Percentiles rank a stretch among this genome's conserved stretches.
phyloP scores from a whole-genome alignment of 495 filamentous ascomycete species.

The Saxophila tyrrhenica region DNA sequence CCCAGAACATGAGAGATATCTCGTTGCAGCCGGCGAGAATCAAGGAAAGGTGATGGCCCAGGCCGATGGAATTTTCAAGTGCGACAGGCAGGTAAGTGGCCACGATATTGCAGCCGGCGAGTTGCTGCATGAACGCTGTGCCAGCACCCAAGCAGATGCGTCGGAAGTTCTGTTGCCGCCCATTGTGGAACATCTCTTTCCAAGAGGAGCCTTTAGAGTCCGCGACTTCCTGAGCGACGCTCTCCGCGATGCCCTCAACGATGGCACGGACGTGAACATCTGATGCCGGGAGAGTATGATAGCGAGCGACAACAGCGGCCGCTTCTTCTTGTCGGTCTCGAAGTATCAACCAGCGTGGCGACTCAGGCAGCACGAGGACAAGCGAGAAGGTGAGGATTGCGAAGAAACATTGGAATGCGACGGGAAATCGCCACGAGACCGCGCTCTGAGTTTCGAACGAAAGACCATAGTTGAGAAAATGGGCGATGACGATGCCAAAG shows the following conservation, averaged over 20 bases:
- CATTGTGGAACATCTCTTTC: not conserved
- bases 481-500: not conserved
- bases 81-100: constrained; percentile 40
- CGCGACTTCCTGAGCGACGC: not conserved
- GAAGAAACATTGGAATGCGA: constrained; percentile 49
- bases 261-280: constrained; percentile 33
- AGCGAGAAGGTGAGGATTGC: constrained; percentile 35
- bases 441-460: constrained; percentile 23
- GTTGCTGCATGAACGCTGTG: not conserved
- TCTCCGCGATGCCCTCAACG: not conserved
- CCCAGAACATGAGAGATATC: constrained; percentile 39
- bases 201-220: constrained; percentile 23
- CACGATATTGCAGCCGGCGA: constrained; percentile 31
- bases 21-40: constrained; percentile 41
- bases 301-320: constrained; percentile 37
- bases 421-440: constrained; percentile 44
- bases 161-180: not conserved
- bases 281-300: constrained; percentile 34
- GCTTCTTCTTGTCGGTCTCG: constrained; percentile 38
- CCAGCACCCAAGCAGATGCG: not conserved
- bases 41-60: constrained; percentile 36
- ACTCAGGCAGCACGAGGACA: constrained; percentile 44
- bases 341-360: constrained; percentile 42
- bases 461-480: not conserved
- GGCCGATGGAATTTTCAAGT: constrained; percentile 38